Evolutionary conservation across 1,139 yeast genomes (phyloP).

Genomic region (Nakaseomyces nivariensis): DNA sequence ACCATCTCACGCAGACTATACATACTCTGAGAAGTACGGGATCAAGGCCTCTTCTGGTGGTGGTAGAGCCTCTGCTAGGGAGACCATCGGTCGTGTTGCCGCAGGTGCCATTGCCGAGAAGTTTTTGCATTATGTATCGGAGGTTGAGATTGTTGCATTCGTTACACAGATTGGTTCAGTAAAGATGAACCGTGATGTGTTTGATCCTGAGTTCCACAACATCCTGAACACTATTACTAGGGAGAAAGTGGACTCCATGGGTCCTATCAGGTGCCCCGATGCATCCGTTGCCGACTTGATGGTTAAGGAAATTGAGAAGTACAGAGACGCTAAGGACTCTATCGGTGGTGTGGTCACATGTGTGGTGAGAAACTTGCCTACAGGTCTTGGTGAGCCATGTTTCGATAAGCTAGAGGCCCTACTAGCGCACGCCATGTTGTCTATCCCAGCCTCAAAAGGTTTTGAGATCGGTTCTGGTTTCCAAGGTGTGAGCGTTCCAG

Average conservation of each 20-base stretch:
- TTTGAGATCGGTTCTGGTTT: conserved; percentile 97
- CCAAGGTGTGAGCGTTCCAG: conserved; percentile 79
- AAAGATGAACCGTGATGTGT: conserved; percentile 65
- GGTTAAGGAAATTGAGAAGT: conserved; percentile 79
- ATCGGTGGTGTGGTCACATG: conserved; percentile 98
- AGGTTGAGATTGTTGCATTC: conserved; percentile 92
- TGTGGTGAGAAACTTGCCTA: conserved; percentile 86
- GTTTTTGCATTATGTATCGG: conserved; percentile 61
- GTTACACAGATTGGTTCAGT: conserved; percentile 82
- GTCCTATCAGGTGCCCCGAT: conserved; percentile 93
- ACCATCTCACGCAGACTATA: conserved; percentile 96
- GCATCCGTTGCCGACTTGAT: conserved; percentile 58
- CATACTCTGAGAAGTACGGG: conserved; percentile 85
- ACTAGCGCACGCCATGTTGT: conserved; percentile 94
- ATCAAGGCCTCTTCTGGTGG: conserved; percentile 92
- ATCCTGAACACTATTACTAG: conserved; percentile 69
- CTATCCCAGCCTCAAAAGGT: conserved; percentile 95
- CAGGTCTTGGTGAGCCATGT: conserved; percentile 95
- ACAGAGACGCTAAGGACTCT: conserved; percentile 81
- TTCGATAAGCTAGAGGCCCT: conserved; percentile 92
- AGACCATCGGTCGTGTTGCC: conserved; percentile 96
- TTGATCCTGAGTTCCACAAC: conserved; percentile 52
- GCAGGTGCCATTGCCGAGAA: conserved; percentile 98
- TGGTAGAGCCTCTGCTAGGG: conserved; percentile 94
- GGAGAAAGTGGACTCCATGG: conserved; percentile 76